These are phyloP conservation scores for Neurospora sp. DNA, from an alignment of 495 filamentous ascomycete species.

Conservation along the genomic window DNA sequence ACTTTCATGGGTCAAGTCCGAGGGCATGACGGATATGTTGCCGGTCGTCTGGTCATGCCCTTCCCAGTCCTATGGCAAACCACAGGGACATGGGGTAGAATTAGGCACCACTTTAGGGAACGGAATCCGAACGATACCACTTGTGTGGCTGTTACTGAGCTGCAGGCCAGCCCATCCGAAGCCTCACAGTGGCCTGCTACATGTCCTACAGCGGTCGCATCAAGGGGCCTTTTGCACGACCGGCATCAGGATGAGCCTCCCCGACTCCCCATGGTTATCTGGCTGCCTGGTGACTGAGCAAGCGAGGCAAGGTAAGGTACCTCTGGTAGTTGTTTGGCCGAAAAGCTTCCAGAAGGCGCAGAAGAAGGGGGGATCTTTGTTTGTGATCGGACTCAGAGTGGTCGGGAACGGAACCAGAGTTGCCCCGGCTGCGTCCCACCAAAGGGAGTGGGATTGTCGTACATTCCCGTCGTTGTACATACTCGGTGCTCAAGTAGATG, in stretches of 20 bases:
- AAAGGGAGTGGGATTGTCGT: background rate
- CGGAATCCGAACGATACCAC: background rate
- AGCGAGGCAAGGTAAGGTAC: background rate
- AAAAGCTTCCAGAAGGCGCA: background rate
- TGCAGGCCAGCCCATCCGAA: background rate
- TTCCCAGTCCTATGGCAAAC: background rate
- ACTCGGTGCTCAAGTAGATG: background rate
- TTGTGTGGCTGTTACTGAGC: background rate
- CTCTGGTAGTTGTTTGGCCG: background rate
- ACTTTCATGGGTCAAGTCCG: background rate
- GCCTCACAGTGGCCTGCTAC: background rate
- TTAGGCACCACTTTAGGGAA: background rate
- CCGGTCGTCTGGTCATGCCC: background rate
- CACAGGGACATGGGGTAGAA: background rate
- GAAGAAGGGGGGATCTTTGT: background rate
- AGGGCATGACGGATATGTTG: background rate
- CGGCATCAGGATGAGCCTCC: background rate
- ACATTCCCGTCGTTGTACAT: background rate
- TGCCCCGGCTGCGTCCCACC: background rate
- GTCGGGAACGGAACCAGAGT: background rate
- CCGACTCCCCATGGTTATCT: background rate
- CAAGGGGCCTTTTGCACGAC: background rate
- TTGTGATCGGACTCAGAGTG: background rate
- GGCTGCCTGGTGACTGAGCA: background rate
- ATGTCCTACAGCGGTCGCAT: background rate